Evolutionary conservation across 306 rosid species (phyloP).

Genomic region (Sicyos edulis): DNA sequence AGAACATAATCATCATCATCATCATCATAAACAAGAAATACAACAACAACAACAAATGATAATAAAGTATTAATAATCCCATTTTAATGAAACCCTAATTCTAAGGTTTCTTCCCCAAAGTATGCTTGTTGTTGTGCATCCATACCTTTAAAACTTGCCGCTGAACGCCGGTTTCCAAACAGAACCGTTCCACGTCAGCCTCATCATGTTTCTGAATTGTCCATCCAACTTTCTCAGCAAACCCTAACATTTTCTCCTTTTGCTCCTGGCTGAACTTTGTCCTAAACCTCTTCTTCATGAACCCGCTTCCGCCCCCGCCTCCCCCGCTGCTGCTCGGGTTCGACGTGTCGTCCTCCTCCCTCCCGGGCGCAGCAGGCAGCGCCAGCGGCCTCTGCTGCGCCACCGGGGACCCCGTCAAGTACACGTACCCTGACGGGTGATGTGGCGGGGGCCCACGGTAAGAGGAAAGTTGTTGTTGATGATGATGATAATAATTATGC

Average conservation of each 20-base stretch:
- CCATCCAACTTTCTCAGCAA: constrained; percentile 75
- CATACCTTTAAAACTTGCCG: constrained; percentile 82
- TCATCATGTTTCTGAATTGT: constrained; percentile 78
- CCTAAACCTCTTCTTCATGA: constrained; percentile 54
- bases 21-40: neutral
- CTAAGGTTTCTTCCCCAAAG: constrained; percentile 81
- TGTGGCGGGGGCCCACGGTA: constrained; percentile 35
- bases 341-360: constrained; percentile 61
- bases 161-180: constrained; percentile 40
- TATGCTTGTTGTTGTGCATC: constrained; percentile 94
- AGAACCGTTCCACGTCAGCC: constrained; percentile 59
- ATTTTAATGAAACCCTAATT: neutral
- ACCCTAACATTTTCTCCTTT: constrained; percentile 76
- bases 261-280: constrained; percentile 72
- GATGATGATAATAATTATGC: constrained; percentile 21
- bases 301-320: constrained; percentile 39
- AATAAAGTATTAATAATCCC: neutral
- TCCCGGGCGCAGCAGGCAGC: constrained; percentile 35
- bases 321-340: constrained; percentile 70
- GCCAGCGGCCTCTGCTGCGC: constrained; percentile 44
- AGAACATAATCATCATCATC: neutral
- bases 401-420: constrained; percentile 33
- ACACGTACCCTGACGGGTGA: constrained; percentile 46
- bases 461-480: constrained; percentile 36
- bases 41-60: neutral